These are phyloP conservation scores for Globisporangium ultimum DNA, from an alignment of 352 stramenopile genomes.

Conservation along the genomic window DNA sequence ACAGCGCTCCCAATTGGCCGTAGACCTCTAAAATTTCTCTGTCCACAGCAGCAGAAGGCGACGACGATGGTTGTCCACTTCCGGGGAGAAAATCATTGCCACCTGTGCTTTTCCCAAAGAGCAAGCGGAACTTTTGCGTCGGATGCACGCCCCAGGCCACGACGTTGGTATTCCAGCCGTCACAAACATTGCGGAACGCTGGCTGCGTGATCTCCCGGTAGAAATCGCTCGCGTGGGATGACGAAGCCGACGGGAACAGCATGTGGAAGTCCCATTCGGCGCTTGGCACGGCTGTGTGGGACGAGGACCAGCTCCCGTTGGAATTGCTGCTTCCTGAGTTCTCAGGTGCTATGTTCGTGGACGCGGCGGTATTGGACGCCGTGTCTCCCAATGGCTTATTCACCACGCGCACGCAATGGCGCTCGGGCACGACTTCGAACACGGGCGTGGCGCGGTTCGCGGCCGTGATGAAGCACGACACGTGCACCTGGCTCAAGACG, in stretches of 20 bases:
- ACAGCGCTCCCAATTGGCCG: conserved; percentile 48
- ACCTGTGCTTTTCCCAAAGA: conserved; percentile 60
- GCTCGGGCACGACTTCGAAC: conserved; percentile 49
- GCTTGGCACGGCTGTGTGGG: conserved; percentile 4
- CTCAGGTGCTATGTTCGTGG: background rate
- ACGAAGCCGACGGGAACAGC: conserved; percentile 48
- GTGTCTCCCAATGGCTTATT: conserved; percentile 25
- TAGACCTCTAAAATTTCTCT: conserved; percentile 48
- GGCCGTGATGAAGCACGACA: conserved; percentile 71
- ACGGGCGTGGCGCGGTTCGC: conserved; percentile 61
- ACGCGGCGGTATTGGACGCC: background rate
- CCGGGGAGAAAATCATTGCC: background rate
- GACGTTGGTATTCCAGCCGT: conserved; percentile 64
- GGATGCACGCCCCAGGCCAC: conserved; percentile 62
- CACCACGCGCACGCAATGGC: conserved; percentile 40
- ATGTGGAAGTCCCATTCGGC: conserved; percentile 63
- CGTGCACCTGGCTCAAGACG: conserved; percentile 41
- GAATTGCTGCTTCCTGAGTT: background rate
- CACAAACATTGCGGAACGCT: conserved; percentile 33
- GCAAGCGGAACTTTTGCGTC: conserved; percentile 65
- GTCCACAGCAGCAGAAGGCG: background rate
- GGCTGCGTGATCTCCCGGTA: conserved; percentile 53
- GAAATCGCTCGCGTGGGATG: conserved; percentile 41
- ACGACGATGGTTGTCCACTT: background rate
- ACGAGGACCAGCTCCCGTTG: background rate